Base-by-base conservation (phyloP, 805 yeast species). In the Ogataea zsoltii region DNA sequence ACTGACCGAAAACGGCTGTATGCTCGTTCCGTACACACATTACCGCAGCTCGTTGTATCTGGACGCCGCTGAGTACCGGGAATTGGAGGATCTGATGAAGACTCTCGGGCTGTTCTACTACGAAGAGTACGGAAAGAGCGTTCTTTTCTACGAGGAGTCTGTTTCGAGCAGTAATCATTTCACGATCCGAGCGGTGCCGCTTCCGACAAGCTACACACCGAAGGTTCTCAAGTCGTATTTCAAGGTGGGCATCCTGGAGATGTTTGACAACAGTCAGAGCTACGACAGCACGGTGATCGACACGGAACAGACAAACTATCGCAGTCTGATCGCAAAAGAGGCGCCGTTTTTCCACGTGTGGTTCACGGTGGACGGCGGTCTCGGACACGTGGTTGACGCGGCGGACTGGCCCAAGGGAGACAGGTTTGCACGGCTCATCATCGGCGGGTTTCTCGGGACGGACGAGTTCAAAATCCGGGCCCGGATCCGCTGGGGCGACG, bases 281-380 rank as follows among this genome's bases (percentile, higher is more conserved):
- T 70, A 68, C 19, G 63, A 67, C 37, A 58, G 62, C 32, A 38
- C 58, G 1, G 53, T 75, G 7, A 67, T 77, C 13, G 70, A 73
- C 34, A 74, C 80, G 0, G 35, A 49, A 11, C 50, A 45, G 7
- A 38, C 52, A 12, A 56, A 61, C 2, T 53, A 53, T 38, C 58
- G 67, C 26, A 48, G 59, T 4, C 54, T 62, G 12, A 64, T 77
- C 18, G 76, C 78, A 3, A 66, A 70, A 38, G 76, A 76, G 41
- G 74, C 78, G 2, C 76, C 78, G 1, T 77, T 67, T 51, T 75
- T 72, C 54, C 81, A 76, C 52, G 75, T 72, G 7, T 77, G 82
- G 82, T 58, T 73, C 41, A 61, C 61, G 15, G 36, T 70, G 5
- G 66, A 71, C 38, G 80, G 79, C 16, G 81, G 82, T 0, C 40